Conservation (phyloP, 2,329 filamentous ascomycete genomes). For the Septoria petroselini region DNA sequence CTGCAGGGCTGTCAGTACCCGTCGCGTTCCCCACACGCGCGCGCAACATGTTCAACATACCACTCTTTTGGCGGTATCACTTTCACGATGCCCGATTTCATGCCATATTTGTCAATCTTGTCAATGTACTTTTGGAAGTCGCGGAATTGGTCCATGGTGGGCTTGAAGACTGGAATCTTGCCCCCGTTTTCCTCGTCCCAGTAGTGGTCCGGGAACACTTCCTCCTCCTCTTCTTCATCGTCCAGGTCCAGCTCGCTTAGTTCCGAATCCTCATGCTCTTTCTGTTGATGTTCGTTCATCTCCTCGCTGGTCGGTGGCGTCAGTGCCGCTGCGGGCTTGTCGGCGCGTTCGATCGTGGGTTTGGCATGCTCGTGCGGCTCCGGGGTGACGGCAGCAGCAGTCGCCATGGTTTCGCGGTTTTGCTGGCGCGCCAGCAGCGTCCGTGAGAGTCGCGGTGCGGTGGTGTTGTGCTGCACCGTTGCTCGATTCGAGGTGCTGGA, state of each 20-base stretch:
- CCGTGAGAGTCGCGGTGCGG: slow-evolving; percentile 17
- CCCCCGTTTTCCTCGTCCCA: slow-evolving; percentile 61
- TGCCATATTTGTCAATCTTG: slow-evolving; percentile 88
- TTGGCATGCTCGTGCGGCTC: slow-evolving; percentile 27
- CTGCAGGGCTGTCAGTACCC: slow-evolving; percentile 40
- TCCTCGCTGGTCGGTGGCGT: slow-evolving; percentile 54
- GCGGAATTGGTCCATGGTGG: slow-evolving; percentile 90
- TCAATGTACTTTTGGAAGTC: slow-evolving; percentile 90
- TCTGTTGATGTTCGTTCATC: slow-evolving; percentile 43
- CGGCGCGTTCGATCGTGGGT: slow-evolving; percentile 28
- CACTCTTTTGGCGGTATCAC: slow-evolving; percentile 92
- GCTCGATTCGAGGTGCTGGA: slow-evolving; percentile 1
- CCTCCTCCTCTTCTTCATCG: slow-evolving; percentile 49
- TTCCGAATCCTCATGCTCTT: slow-evolving; percentile 45
- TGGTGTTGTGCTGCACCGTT: slow-evolving; percentile 5
- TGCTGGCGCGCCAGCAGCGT: slow-evolving; percentile 17
- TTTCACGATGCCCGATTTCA: slow-evolving; percentile 96
- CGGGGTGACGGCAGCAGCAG: slow-evolving; percentile 26
- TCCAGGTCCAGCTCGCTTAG: slow-evolving; percentile 48
- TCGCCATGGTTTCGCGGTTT: slow-evolving; percentile 12
- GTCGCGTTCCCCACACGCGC: slow-evolving; percentile 15
- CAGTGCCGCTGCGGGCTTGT: slow-evolving; percentile 40
- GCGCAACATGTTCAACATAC: slow-evolving; percentile 51
- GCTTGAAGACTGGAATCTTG: slow-evolving; percentile 88
- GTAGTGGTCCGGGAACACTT: slow-evolving; percentile 79